Evolutionary conservation across 2,329 filamentous ascomycete genomes (phyloP), one percentile per base, ranked within the genome.

Genomic region (Penicillium sumatraense): DNA sequence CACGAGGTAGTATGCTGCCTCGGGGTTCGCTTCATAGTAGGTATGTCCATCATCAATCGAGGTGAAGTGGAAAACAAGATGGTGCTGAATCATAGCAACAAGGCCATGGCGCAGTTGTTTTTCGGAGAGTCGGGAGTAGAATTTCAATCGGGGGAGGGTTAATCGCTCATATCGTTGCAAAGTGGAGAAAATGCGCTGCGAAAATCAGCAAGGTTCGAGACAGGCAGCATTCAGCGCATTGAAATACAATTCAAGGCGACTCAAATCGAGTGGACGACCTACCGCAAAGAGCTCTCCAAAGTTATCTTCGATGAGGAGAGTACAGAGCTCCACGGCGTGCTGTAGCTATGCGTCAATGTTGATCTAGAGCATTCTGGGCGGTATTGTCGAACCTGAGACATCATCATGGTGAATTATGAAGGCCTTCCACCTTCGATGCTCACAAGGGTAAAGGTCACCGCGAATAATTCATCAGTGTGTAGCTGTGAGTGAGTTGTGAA

Each of bases 211-310:
- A n/a, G n/a, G n/a, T n/a, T n/a, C n/a, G n/a, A n/a, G n/a, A n/a
- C n/a, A n/a, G n/a, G n/a, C n/a, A n/a, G n/a, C n/a, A n/a, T n/a
- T n/a, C n/a, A n/a, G n/a, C n/a, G n/a, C n/a, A n/a, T n/a, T n/a
- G n/a, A n/a, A n/a, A n/a, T n/a, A n/a, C n/a, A n/a, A n/a, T n/a
- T n/a, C n/a, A n/a, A n/a, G n/a, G n/a, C n/a, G n/a, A n/a, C n/a
- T n/a, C n/a, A n/a, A n/a, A n/a, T n/a, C n/a, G n/a, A n/a, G n/a
- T n/a, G n/a, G n/a, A n/a, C n/a, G n/a, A 80, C 89, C 69, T 89
- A 97, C 93, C 72, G 91, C 91, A 59, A 92, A 91, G 56, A 98
- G 86, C 78, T 96, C 90, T 71, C 95, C 95, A 75, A 95, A 93
- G 56, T 90, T 83, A 72, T 97, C 92, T 71, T 92, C 87, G 61